phyloP scores from a whole-genome alignment of 2,329 filamentous ascomycete genomes.

The Exophiala alcalophila region DNA sequence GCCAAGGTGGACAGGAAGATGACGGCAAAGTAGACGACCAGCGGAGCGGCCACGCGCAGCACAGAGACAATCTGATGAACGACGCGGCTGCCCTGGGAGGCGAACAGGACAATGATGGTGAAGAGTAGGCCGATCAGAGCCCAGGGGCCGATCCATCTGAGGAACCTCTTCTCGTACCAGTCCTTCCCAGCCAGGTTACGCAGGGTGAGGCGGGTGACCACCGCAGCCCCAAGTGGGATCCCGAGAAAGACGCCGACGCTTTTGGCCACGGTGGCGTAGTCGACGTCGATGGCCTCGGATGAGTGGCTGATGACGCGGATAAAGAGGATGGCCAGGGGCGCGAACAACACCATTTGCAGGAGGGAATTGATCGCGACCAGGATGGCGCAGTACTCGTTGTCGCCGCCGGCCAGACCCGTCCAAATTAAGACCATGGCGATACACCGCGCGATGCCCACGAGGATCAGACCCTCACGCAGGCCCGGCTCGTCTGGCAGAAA shows the following conservation, averaged over 20 bases:
- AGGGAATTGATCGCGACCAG: slow-evolving; percentile 73
- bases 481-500: slow-evolving; percentile 52
- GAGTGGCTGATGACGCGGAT: slow-evolving; percentile 64
- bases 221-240: slow-evolving; percentile 75
- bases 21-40: slow-evolving; percentile 75
- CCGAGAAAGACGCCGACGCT: slow-evolving; percentile 83
- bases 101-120: slow-evolving; percentile 83
- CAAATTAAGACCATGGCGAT: slow-evolving; percentile 85
- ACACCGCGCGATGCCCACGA: slow-evolving; percentile 80
- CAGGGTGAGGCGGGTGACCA: slow-evolving; percentile 68
- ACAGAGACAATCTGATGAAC: slow-evolving; percentile 82
- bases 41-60: slow-evolving; percentile 72
- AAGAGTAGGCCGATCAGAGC: slow-evolving; percentile 81
- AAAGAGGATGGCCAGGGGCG: slow-evolving; percentile 66
- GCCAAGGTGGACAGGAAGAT: slow-evolving; percentile 70
- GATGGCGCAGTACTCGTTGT: slow-evolving; percentile 78
- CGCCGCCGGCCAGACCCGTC: slow-evolving; percentile 73
- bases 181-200: slow-evolving; percentile 52
- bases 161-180: slow-evolving; percentile 67
- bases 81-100: slow-evolving; percentile 72
- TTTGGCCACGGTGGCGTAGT: slow-evolving; percentile 67
- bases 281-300: slow-evolving; percentile 38
- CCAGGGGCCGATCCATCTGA: slow-evolving; percentile 68
- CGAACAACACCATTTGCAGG: slow-evolving; percentile 70
- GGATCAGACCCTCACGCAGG: slow-evolving; percentile 64